A percentile compares a stretch with the other conserved stretches of the same genome.
phyloP scores from a whole-genome alignment of 148 eudicot species.

The Tetragonia tetragonoides region DNA sequence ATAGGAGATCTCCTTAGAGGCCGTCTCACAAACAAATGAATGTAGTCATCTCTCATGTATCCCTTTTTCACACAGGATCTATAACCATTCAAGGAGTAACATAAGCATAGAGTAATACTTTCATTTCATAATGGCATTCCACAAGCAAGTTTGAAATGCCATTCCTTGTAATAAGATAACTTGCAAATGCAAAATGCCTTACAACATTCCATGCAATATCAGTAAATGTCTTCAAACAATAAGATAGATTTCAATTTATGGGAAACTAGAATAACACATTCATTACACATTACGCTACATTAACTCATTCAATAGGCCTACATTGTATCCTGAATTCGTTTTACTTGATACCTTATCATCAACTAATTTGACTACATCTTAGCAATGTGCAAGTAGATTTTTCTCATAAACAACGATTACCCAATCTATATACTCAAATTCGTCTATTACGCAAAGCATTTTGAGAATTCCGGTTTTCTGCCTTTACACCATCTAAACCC shows the following conservation, averaged over 20 bases:
- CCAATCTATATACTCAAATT: too few relatives aligned
- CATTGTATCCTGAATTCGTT: too few relatives aligned
- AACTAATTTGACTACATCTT: background rate
- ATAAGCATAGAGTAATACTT: background rate
- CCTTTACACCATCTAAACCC: too few relatives aligned
- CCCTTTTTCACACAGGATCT: conserved; percentile 98
- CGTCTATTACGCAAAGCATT: background rate
- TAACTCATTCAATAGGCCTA: too few relatives aligned
- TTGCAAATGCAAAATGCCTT: background rate
- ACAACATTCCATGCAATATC: background rate
- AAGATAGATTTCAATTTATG: background rate
- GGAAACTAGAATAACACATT: background rate
- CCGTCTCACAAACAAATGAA: conserved; percentile 85
- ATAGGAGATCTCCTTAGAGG: conserved; percentile 97
- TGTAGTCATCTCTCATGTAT: conserved; percentile 88
- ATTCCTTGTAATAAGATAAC: background rate
- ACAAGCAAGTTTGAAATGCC: background rate
- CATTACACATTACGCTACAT: background rate
- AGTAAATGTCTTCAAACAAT: background rate
- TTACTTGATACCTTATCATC: background rate
- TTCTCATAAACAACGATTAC: too few relatives aligned
- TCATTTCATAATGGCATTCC: conserved; percentile 2
- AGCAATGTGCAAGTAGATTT: too few relatives aligned
- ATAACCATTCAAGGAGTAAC: conserved; percentile 15
- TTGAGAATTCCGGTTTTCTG: background rate